Conservation (phyloP, 768 basidiomycete genomes). For the Hygrophorus russula region DNA sequence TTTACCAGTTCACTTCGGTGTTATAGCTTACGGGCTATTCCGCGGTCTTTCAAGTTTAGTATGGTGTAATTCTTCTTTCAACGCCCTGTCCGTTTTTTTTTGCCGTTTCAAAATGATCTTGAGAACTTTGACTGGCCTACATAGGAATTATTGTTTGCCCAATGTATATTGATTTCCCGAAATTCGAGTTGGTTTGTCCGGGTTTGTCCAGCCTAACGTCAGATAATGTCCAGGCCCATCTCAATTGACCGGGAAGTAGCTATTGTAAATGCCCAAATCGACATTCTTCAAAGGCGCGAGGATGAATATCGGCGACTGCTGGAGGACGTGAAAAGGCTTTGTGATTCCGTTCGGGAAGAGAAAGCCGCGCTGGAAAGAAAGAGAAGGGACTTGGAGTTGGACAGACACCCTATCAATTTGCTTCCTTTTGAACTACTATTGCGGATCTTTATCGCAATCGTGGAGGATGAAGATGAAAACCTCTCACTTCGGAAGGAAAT, state of each 20-base stretch:
- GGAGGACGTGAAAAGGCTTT: conserved; percentile 26
- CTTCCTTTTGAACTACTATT: conserved; percentile 38
- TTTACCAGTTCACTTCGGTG: no score
- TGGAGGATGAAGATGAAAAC: conserved; percentile 16
- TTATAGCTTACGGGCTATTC: no score
- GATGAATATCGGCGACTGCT: conserved; percentile 28
- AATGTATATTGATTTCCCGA: no score
- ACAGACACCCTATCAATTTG: conserved; percentile 37
- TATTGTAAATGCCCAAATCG: conserved; percentile 26
- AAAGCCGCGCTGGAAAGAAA: conserved; percentile 19
- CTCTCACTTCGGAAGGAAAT: conserved; percentile 8
- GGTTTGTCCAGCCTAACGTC: no score
- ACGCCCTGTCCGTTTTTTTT: no score
- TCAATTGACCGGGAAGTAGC: conserved; percentile 25
- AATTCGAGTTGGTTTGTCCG: no score
- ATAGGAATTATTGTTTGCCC: no score
- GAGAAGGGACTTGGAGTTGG: conserved; percentile 22
- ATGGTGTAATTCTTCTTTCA: no score
- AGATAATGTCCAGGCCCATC: no score
- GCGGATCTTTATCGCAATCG: conserved; percentile 26
- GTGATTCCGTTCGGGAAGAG: conserved; percentile 23
- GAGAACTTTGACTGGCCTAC: no score
- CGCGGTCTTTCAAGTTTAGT: no score
- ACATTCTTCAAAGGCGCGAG: conserved; percentile 24
- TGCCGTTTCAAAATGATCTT: no score